Conservation (phyloP, 2,329 filamentous ascomycete species). For the Calonectria multiphialidica region DNA sequence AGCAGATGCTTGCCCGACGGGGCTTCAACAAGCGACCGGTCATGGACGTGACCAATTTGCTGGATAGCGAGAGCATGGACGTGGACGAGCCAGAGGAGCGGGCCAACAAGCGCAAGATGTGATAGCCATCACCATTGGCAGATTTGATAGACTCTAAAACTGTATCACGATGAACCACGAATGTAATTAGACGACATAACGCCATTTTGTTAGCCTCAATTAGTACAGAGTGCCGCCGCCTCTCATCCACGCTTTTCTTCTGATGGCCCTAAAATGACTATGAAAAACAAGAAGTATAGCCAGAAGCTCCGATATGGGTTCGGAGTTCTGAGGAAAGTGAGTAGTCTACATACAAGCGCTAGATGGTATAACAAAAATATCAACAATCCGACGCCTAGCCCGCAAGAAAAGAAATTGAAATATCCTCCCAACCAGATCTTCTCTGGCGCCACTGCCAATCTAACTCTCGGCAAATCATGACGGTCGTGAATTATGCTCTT, state of each 20-base stretch:
- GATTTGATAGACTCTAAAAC: slow-evolving; percentile 25
- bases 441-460: slow-evolving; percentile 33
- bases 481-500: slow-evolving; percentile 42
- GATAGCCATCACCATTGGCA: background rate
- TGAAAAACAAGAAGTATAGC: slow-evolving; percentile 31
- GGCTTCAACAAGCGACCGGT: slow-evolving; percentile 51
- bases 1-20: slow-evolving; percentile 43
- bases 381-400: slow-evolving; percentile 39
- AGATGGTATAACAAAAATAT: slow-evolving; percentile 40
- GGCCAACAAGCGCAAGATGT: slow-evolving; percentile 67
- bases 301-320: slow-evolving; percentile 34
- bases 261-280: slow-evolving; percentile 27
- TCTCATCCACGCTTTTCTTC: slow-evolving; percentile 12
- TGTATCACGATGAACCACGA: slow-evolving; percentile 45
- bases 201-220: slow-evolving; percentile 34
- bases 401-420: slow-evolving; percentile 31
- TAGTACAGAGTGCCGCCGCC: slow-evolving; percentile 34
- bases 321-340: slow-evolving; percentile 32
- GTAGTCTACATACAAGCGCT: slow-evolving; percentile 42
- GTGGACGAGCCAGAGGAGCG: slow-evolving; percentile 67
- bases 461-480: slow-evolving; percentile 43
- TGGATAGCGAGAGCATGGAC: slow-evolving; percentile 66
- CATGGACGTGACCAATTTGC: slow-evolving; percentile 57
- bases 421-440: slow-evolving; percentile 10
- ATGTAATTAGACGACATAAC: slow-evolving; percentile 44